These are phyloP conservation scores for Arctium minus DNA, from an alignment of 129 eudicot species.

Conservation along the genomic window DNA sequence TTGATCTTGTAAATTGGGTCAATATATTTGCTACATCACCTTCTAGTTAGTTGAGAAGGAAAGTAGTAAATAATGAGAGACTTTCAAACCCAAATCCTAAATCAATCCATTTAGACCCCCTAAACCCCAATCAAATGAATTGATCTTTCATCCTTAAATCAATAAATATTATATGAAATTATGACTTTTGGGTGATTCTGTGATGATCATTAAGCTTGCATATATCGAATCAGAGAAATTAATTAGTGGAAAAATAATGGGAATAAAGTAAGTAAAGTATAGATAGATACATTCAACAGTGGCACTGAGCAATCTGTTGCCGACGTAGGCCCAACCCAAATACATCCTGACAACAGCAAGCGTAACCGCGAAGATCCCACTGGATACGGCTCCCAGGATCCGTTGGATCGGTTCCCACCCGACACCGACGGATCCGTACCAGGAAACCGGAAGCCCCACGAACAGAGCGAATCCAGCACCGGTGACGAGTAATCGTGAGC, in stretches of 20 bases:
- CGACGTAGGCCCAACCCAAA: conserved; percentile 97
- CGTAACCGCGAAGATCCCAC: conserved; percentile 65
- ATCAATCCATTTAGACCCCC: neutral
- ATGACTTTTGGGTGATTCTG: neutral
- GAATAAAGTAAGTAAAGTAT: neutral
- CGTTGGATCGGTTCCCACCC: conserved; percentile 56
- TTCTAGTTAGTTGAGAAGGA: too few species aligned
- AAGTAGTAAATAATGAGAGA: too few species aligned
- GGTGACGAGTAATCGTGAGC: conserved; percentile 49
- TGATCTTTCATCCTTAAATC: neutral
- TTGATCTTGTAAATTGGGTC: too few species aligned
- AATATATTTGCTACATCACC: too few species aligned
- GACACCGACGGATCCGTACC: conserved; percentile 76
- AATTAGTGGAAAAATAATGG: neutral
- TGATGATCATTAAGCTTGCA: neutral
- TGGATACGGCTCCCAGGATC: conserved; percentile 49
- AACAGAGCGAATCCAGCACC: conserved; percentile 71
- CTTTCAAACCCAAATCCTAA: too few species aligned
- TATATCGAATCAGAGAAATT: neutral
- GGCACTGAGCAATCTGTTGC: conserved; percentile 88
- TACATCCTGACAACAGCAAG: conserved; percentile 90
- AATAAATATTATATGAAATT: neutral
- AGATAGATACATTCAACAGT: conserved; percentile 79
- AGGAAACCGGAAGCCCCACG: conserved; percentile 88
- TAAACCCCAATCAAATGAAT: neutral